Percentiles rank a stretch among this genome's conserved stretches.
Conservation (phyloP, 305 asterid species). For the Rubia occidens region DNA sequence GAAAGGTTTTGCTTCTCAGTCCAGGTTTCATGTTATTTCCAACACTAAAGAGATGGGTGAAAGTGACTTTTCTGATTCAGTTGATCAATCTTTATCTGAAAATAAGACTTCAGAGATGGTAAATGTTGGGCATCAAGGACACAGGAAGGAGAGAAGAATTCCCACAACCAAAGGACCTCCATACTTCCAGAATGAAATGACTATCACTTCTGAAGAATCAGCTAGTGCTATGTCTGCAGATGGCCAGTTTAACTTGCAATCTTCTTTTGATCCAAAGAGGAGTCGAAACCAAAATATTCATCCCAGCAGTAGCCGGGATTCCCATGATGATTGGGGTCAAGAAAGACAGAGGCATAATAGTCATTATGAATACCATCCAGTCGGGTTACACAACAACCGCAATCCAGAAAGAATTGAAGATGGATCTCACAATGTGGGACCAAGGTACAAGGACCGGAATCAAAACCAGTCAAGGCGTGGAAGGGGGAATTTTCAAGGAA, state of each 20-base stretch:
- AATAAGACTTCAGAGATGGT: slow-evolving; percentile 30
- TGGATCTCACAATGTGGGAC: slow-evolving; percentile 32
- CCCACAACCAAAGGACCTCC: slow-evolving; percentile 37
- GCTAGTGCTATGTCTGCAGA: slow-evolving; percentile 26
- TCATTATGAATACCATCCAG: slow-evolving; percentile 84
- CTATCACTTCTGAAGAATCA: slow-evolving; percentile 32
- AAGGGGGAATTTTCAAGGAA: slow-evolving; percentile 44
- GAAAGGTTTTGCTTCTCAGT: slow-evolving; percentile 42
- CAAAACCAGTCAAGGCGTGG: slow-evolving; percentile 52
- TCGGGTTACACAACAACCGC: slow-evolving; percentile 46
- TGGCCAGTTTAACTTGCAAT: slow-evolving; percentile 33
- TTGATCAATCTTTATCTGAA: slow-evolving; percentile 27
- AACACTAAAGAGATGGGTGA: slow-evolving; percentile 26
- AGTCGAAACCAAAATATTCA: slow-evolving; percentile 44
- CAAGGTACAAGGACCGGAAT: slow-evolving; percentile 59
- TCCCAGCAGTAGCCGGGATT: slow-evolving; percentile 40
- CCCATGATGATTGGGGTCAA: slow-evolving; percentile 57
- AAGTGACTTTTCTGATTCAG: slow-evolving; percentile 21
- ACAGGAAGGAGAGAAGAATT: slow-evolving; percentile 42
- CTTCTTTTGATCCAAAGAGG: slow-evolving; percentile 42
- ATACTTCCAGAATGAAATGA: slow-evolving; percentile 47
- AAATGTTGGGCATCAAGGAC: slow-evolving; percentile 30
- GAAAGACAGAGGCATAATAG: slow-evolving; percentile 51
- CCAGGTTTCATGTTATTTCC: slow-evolving; percentile 25
- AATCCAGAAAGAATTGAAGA: slow-evolving; percentile 43